phyloP scores from a whole-genome alignment of 768 basidiomycete species.

The Termitomyces sp. region DNA sequence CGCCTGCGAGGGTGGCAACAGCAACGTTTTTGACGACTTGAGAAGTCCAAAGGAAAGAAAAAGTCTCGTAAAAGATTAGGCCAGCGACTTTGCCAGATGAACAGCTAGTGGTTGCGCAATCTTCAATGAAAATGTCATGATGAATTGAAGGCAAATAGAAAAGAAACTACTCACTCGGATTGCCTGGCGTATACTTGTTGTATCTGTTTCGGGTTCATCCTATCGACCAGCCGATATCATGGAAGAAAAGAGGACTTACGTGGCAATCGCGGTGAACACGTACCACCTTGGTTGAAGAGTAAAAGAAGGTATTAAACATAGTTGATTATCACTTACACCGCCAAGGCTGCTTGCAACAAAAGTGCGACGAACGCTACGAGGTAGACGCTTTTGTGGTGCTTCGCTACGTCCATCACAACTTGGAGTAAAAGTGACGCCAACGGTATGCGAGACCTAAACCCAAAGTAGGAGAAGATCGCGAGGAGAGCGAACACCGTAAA shows the following conservation, averaged over 20 bases:
- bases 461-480: constrained; percentile 74
- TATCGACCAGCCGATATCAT: not conserved
- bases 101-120: constrained; percentile 38
- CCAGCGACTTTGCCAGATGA: constrained; percentile 78
- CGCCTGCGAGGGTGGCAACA: constrained; percentile 78
- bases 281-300: constrained; percentile 54
- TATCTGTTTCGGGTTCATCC: constrained; percentile 30
- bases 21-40: constrained; percentile 81
- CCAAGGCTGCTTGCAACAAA: constrained; percentile 67
- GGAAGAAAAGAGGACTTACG: constrained; percentile 35
- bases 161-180: constrained; percentile 48
- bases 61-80: constrained; percentile 73
- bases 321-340: constrained; percentile 49
- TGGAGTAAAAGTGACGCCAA: constrained; percentile 77
- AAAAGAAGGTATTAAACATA: constrained; percentile 2
- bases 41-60: constrained; percentile 85
- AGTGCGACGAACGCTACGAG: constrained; percentile 71
- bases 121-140: not conserved
- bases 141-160: not conserved
- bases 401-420: constrained; percentile 77
- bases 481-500: constrained; percentile 79
- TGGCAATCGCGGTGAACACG: constrained; percentile 73
- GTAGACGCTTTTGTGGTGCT: constrained; percentile 67
- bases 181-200: constrained; percentile 77
- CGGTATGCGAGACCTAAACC: constrained; percentile 70